Evolutionary conservation across 2,329 filamentous ascomycete genomes (phyloP).

Genomic region (Westerdykella ornata): DNA sequence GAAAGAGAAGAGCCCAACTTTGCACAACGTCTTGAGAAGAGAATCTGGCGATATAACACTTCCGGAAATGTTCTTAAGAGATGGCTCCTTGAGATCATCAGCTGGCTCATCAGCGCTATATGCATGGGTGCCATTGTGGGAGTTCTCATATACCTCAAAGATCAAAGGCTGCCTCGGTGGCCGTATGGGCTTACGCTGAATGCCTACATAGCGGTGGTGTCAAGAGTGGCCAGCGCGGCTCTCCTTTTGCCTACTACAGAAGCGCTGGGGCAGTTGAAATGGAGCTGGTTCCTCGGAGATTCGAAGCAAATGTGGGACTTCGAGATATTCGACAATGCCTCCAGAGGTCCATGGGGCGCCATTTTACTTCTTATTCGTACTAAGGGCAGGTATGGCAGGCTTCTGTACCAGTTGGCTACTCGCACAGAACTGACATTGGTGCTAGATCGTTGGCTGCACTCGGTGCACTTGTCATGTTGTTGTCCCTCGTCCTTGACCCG

Average conservation of each 20-base stretch:
- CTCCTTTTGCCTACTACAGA: constrained; percentile 25
- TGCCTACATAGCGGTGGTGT: constrained; percentile 22
- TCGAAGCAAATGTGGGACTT: constrained; percentile 32
- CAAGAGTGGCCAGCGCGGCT: constrained; percentile 24
- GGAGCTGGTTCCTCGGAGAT: constrained; percentile 28
- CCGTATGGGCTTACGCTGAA: constrained; percentile 18
- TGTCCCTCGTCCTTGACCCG: constrained; percentile 18
- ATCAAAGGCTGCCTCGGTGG: constrained; percentile 10
- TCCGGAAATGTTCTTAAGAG: constrained; percentile 16
- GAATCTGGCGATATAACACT: constrained; percentile 11
- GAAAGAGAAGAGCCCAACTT: constrained; percentile 10
- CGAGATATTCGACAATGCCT: constrained; percentile 33
- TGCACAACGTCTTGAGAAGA: constrained; percentile 20
- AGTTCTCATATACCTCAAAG: constrained; percentile 8
- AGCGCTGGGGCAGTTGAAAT: constrained; percentile 31
- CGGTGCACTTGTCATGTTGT: constrained; percentile 19
- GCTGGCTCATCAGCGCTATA: constrained; percentile 19
- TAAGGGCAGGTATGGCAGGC: constrained; percentile 4
- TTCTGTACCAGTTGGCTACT: neutral
- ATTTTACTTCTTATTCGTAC: constrained; percentile 14
- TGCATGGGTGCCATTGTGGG: constrained; percentile 14
- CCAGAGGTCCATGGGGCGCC: constrained; percentile 22
- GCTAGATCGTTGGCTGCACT: constrained; percentile 15
- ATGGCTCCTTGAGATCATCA: constrained; percentile 22
- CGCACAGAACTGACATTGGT: no score